These are phyloP conservation scores for Lipomyces kockii DNA, from an alignment of 805 yeast species.

Conservation along the genomic window DNA sequence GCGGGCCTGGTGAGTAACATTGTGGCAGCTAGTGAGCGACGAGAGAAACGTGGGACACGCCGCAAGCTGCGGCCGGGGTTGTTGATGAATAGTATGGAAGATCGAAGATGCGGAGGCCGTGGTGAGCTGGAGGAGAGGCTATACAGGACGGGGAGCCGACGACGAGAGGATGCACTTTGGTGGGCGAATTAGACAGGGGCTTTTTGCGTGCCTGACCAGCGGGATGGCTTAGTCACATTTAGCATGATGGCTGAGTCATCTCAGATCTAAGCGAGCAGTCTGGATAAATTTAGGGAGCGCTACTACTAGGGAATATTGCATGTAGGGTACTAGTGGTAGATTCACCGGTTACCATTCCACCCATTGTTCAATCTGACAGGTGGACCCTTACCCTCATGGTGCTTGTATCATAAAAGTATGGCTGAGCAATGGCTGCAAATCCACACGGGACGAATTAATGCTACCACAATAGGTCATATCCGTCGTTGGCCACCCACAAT, in stretches of 20 bases:
- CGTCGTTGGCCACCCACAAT: background rate
- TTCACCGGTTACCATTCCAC: background rate
- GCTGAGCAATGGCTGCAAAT: background rate
- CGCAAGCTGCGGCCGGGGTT: conserved; percentile 1
- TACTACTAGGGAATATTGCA: background rate
- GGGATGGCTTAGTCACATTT: background rate
- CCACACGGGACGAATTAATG: background rate
- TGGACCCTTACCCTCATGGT: background rate
- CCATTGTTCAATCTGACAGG: background rate
- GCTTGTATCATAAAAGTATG: too few relatives aligned
- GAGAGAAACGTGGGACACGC: background rate
- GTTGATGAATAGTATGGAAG: background rate
- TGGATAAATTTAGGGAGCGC: background rate
- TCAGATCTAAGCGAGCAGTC: background rate
- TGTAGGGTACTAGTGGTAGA: background rate
- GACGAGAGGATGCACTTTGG: background rate
- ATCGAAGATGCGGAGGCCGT: background rate
- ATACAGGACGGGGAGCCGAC: background rate
- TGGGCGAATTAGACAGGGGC: conserved; percentile 8
- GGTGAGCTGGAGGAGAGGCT: background rate
- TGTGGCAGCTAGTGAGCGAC: background rate
- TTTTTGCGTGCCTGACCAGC: background rate
- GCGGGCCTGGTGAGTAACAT: conserved; percentile 6
- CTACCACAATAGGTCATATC: background rate
- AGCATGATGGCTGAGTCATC: background rate